A percentile compares a stretch with the other conserved stretches of the same genome.
These are phyloP conservation scores for Annulohypoxylon truncatum DNA, from an alignment of 2,329 filamentous ascomycete species.

Conservation along the genomic window DNA sequence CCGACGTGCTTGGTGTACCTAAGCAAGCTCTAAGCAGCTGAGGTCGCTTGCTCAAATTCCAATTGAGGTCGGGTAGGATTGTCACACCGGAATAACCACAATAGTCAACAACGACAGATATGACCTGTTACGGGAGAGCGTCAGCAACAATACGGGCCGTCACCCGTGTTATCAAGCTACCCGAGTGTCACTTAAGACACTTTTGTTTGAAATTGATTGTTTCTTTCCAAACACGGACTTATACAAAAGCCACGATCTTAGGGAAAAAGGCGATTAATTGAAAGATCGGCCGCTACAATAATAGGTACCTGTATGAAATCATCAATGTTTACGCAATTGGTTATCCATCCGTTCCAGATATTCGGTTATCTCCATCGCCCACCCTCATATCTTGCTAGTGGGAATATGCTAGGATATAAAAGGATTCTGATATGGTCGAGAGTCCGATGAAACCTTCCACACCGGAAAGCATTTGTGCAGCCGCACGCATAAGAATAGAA, in stretches of 20 bases:
- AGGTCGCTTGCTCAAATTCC: conserved; percentile 12
- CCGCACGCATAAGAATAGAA: conserved; percentile 33
- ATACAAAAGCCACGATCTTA: not conserved
- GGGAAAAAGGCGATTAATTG: not conserved
- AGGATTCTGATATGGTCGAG: conserved; percentile 20
- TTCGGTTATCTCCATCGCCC: conserved; percentile 34
- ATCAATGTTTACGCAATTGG: conserved; percentile 12
- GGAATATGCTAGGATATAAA: conserved; percentile 26
- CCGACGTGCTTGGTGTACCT: too few species aligned
- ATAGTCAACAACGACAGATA: not conserved
- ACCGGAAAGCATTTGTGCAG: conserved; percentile 23
- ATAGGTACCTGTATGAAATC: conserved; percentile 1
- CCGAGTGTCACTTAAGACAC: conserved; percentile 9
- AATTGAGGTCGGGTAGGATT: conserved; percentile 23
- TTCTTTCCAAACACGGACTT: conserved; percentile 9
- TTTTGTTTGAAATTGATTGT: conserved; percentile 21
- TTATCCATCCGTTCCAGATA: conserved; percentile 18
- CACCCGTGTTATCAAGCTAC: conserved; percentile 7
- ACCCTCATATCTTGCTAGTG: conserved; percentile 8
- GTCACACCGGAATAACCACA: conserved; percentile 6
- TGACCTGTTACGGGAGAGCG: conserved; percentile 13
- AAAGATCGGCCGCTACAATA: conserved; percentile 21
- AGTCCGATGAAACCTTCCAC: conserved; percentile 33
- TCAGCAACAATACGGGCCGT: conserved; percentile 23
- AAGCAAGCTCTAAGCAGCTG: not conserved